These are phyloP conservation scores for Boletus tylopilopsis DNA, from an alignment of 768 basidiomycete species.

Conservation along the genomic window DNA sequence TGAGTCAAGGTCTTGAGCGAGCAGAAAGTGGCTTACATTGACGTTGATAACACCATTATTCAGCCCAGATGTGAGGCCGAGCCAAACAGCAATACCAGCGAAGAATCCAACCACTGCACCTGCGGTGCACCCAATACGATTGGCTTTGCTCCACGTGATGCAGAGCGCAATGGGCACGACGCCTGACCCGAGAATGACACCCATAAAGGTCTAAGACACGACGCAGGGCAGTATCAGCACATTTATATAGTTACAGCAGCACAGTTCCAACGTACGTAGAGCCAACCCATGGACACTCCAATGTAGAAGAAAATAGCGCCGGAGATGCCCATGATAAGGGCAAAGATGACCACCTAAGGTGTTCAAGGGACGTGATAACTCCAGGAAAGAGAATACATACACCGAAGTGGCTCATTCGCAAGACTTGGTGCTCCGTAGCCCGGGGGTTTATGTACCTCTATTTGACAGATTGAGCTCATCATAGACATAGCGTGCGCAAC, in stretches of 20 bases:
- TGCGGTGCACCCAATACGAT: constrained; percentile 78
- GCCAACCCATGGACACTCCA: constrained; percentile 91
- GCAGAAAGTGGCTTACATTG: constrained; percentile 36
- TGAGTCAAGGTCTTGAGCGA: neutral
- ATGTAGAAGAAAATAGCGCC: constrained; percentile 87
- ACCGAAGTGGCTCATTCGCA: constrained; percentile 65
- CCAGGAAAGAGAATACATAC: constrained; percentile 31
- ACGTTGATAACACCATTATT: constrained; percentile 74
- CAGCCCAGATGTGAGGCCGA: constrained; percentile 70
- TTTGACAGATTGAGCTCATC: neutral
- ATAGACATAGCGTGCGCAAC: neutral
- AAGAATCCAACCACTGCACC: constrained; percentile 70
- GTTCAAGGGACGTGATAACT: neutral
- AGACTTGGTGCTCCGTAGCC: constrained; percentile 71
- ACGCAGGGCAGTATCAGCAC: neutral
- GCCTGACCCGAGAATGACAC: constrained; percentile 77
- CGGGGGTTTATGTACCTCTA: constrained; percentile 77
- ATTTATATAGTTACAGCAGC: too few species aligned
- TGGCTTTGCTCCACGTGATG: constrained; percentile 83
- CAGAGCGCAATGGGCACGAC: constrained; percentile 86
- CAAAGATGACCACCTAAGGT: constrained; percentile 60
- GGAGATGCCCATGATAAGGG: constrained; percentile 75
- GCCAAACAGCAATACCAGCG: constrained; percentile 76
- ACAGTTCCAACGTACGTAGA: constrained; percentile 62
- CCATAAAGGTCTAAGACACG: constrained; percentile 84